Percentiles rank a stretch among this genome's conserved stretches.
Evolutionary conservation across 768 basidiomycete species (phyloP).

Genomic region (Crassisporium funariophilum): DNA sequence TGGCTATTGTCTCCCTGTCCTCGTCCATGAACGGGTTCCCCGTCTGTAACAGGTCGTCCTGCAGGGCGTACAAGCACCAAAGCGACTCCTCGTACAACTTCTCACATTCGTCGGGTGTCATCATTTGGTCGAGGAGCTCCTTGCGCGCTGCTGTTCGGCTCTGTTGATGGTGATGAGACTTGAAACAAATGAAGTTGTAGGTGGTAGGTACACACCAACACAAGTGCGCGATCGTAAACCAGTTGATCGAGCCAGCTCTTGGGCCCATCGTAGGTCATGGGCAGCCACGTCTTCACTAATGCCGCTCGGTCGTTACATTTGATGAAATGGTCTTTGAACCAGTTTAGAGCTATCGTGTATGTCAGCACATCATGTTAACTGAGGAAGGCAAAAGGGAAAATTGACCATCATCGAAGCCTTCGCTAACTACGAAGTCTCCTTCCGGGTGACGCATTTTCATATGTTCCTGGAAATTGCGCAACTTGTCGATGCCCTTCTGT

Average conservation of each 20-base stretch:
- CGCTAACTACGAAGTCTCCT: slow-evolving; percentile 72
- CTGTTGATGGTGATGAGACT: slow-evolving; percentile 39
- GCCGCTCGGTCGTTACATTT: slow-evolving; percentile 93
- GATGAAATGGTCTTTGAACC: slow-evolving; percentile 94
- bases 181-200: neutral
- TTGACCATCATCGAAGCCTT: slow-evolving; percentile 79
- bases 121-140: slow-evolving; percentile 81
- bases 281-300: slow-evolving; percentile 85
- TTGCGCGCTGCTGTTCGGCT: slow-evolving; percentile 91
- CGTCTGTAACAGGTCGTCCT: slow-evolving; percentile 82
- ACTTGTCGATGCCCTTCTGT: slow-evolving; percentile 87
- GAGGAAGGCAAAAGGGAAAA: slow-evolving; percentile 2
- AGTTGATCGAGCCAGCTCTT: slow-evolving; percentile 88
- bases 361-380: slow-evolving; percentile 9
- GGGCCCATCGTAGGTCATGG: slow-evolving; percentile 78
- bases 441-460: slow-evolving; percentile 80
- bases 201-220: slow-evolving; percentile 59
- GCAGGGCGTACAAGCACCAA: slow-evolving; percentile 90
- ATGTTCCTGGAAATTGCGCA: slow-evolving; percentile 78
- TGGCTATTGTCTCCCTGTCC: slow-evolving; percentile 76
- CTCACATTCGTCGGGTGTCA: slow-evolving; percentile 82
- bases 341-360: slow-evolving; percentile 62
- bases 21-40: slow-evolving; percentile 87
- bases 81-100: slow-evolving; percentile 93
- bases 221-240: slow-evolving; percentile 88